These are phyloP conservation scores for Zea luxurians DNA, from an alignment of 176 grass and related monocot species.

Conservation along the genomic window DNA sequence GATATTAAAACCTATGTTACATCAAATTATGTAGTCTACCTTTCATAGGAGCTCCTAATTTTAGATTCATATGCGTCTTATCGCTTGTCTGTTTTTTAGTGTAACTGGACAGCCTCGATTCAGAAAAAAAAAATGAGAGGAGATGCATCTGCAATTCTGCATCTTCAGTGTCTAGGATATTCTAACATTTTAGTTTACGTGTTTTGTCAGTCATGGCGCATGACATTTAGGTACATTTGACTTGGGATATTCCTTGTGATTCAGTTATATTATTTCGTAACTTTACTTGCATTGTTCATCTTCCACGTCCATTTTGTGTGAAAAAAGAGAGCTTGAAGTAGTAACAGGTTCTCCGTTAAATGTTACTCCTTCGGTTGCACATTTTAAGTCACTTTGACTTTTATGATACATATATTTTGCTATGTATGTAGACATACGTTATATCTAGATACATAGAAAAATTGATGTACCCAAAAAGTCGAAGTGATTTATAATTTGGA, in stretches of 20 bases:
- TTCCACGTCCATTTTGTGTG: background rate
- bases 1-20: background rate
- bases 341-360: background rate
- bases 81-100: background rate
- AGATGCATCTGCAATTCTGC: background rate
- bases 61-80: background rate
- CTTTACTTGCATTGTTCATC: no score
- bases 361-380: no score
- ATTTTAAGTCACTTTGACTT: no score
- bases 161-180: slow-evolving; percentile 3
- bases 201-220: background rate
- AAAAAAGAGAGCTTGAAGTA: background rate
- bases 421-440: no score
- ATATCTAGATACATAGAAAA: no score
- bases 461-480: no score
- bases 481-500: no score
- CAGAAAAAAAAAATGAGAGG: background rate
- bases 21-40: background rate
- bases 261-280: slow-evolving; percentile 3
- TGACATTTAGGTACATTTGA: background rate
- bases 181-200: background rate
- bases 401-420: no score
- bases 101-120: background rate
- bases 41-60: background rate
- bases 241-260: background rate